Conservation (phyloP, 2,329 filamentous ascomycete genomes). For the Monilinia fructigena region DNA sequence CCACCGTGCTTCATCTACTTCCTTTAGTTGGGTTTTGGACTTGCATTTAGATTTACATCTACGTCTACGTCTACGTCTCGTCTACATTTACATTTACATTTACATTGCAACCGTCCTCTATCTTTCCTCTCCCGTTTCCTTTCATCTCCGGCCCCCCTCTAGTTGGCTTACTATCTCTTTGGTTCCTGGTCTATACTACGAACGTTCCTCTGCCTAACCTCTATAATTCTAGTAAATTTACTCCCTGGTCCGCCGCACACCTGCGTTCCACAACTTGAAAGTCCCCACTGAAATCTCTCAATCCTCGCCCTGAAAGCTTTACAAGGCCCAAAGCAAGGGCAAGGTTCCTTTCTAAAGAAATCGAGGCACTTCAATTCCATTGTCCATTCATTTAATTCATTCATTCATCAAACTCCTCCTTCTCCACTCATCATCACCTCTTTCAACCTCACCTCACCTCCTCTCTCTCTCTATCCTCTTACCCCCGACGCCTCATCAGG, state of each 20-base stretch:
- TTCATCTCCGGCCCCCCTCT: constrained; percentile 3
- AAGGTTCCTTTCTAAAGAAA: constrained; percentile 4
- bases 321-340: constrained; percentile 17
- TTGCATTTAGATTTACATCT: background rate
- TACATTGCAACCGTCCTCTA: background rate
- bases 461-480: background rate
- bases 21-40: no score
- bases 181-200: constrained; percentile 16
- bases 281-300: constrained; percentile 14
- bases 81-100: no score
- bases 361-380: constrained; percentile 19
- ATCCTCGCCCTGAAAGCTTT: constrained; percentile 14
- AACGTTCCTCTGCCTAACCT: constrained; percentile 15
- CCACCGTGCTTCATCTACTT: no score
- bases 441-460: constrained; percentile 10
- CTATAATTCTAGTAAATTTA: background rate
- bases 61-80: no score
- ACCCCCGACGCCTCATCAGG: constrained; percentile 18
- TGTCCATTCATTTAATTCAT: constrained; percentile 8
- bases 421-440: background rate
- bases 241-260: constrained; percentile 7
- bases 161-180: background rate
- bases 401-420: constrained; percentile 14
- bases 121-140: background rate
- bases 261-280: constrained; percentile 10